phyloP scores from a whole-genome alignment of 176 grass and related monocot genomes.

The Canna indica region DNA sequence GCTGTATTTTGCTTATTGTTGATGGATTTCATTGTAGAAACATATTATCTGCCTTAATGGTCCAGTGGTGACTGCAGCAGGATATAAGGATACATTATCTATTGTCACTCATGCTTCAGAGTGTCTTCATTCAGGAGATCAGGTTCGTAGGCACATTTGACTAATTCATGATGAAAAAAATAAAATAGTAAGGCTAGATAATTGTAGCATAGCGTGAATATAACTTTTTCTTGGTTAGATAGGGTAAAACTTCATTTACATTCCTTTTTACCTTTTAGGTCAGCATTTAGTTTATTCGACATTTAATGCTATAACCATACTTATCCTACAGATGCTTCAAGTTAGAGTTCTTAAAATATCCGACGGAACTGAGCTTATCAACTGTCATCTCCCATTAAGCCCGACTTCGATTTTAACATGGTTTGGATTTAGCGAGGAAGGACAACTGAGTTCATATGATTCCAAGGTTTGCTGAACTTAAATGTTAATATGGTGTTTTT shows the following conservation, averaged over 20 bases:
- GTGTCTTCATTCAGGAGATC: slow-evolving; percentile 84
- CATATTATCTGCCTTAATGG: slow-evolving; percentile 77
- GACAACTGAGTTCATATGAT: slow-evolving; percentile 77
- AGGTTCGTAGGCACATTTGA: slow-evolving; percentile 30
- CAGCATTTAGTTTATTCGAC: not conserved
- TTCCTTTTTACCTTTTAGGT: no score
- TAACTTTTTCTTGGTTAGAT: no score
- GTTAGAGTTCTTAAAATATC: slow-evolving; percentile 68
- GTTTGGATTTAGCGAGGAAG: slow-evolving; percentile 95
- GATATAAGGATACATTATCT: slow-evolving; percentile 60
- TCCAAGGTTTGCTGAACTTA: slow-evolving; percentile 43
- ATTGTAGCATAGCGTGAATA: no score
- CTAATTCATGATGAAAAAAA: not conserved
- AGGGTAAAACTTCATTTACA: no score
- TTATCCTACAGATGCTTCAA: slow-evolving; percentile 49
- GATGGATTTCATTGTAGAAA: slow-evolving; percentile 32
- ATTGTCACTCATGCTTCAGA: slow-evolving; percentile 86
- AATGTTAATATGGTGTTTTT: not conserved
- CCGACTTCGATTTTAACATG: slow-evolving; percentile 65
- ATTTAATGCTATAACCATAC: not conserved
- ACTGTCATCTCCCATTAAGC: slow-evolving; percentile 45
- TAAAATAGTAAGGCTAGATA: not conserved
- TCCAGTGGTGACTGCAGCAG: slow-evolving; percentile 65
- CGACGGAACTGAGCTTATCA: slow-evolving; percentile 33
- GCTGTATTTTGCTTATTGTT: slow-evolving; percentile 11